phyloP scores from a whole-genome alignment of 1,284 basidiomycete species.

The Termitomyces sp. region DNA sequence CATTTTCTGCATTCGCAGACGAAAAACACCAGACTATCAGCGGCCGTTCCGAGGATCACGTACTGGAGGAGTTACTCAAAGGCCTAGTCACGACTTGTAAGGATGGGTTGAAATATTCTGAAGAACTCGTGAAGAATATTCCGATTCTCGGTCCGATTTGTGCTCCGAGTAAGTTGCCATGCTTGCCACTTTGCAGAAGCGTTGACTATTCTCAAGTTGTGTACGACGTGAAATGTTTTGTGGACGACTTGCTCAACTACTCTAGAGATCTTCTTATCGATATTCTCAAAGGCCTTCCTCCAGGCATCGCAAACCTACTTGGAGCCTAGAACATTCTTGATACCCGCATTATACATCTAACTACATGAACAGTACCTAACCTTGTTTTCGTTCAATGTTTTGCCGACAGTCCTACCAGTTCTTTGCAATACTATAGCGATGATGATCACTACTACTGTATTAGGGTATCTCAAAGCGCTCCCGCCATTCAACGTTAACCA shows the following conservation, averaged over 20 bases:
- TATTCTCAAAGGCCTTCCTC: conserved; percentile 36
- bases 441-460: not conserved
- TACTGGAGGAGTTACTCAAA: conserved; percentile 47
- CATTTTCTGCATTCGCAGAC: conserved; percentile 22
- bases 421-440: not conserved
- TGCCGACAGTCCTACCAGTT: conserved; percentile 11
- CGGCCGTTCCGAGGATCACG: conserved; percentile 40
- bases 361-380: conserved; percentile 19
- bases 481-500: no score
- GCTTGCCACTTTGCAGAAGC: not conserved
- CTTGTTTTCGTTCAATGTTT: conserved; percentile 16
- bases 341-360: conserved; percentile 21
- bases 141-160: conserved; percentile 46
- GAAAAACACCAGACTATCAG: conserved; percentile 28
- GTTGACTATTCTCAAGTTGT: conserved; percentile 22
- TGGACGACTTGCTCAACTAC: conserved; percentile 18
- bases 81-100: conserved; percentile 45
- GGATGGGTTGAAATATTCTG: conserved; percentile 29
- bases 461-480: not conserved
- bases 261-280: conserved; percentile 11
- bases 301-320: conserved; percentile 22
- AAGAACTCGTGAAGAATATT: conserved; percentile 28
- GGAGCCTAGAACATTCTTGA: conserved; percentile 12
- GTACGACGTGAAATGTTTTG: conserved; percentile 29
- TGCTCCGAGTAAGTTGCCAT: conserved; percentile 45